These are phyloP conservation scores for Suhomyces coccinellae DNA, from an alignment of 1,139 yeast genomes.

Conservation along the genomic window DNA sequence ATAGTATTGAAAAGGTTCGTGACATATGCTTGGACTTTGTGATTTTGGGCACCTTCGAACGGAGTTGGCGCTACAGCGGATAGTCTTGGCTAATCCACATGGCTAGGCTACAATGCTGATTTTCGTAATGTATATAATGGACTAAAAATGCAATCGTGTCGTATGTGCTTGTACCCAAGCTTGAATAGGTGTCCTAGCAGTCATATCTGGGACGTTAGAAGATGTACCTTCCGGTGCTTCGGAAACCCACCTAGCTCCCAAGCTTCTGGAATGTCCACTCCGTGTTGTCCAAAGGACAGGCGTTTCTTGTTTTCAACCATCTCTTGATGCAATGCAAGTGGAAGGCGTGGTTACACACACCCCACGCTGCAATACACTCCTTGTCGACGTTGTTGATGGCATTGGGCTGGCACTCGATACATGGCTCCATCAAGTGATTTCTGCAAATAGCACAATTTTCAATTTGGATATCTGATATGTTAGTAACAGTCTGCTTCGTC, in stretches of 20 bases:
- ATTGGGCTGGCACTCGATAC: constrained; percentile 94
- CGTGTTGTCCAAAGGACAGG: constrained; percentile 94
- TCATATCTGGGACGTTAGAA: neutral
- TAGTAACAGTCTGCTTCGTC: constrained; percentile 19
- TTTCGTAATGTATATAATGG: neutral
- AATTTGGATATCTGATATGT: constrained; percentile 66
- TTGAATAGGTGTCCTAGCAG: neutral
- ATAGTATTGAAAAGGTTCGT: constrained; percentile 22
- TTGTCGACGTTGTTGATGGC: constrained; percentile 65
- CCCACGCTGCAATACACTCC: constrained; percentile 97
- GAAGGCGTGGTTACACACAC: constrained; percentile 91
- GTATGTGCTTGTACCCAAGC: neutral
- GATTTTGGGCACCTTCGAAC: constrained; percentile 38
- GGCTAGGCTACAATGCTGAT: neutral
- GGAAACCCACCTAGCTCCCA: constrained; percentile 45
- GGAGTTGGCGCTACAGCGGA: constrained; percentile 30
- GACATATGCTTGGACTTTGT: constrained; percentile 33
- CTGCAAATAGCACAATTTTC: constrained; percentile 98
- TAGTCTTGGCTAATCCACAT: neutral
- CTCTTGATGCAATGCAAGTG: constrained; percentile 94
- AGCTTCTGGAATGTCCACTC: constrained; percentile 90
- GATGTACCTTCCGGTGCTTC: too few species aligned
- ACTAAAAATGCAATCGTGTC: constrained; percentile 4
- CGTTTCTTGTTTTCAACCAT: constrained; percentile 96
- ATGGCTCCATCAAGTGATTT: constrained; percentile 97